phyloP scores from a whole-genome alignment of 2,329 filamentous ascomycete genomes.

The Rhinocladiella similis region DNA sequence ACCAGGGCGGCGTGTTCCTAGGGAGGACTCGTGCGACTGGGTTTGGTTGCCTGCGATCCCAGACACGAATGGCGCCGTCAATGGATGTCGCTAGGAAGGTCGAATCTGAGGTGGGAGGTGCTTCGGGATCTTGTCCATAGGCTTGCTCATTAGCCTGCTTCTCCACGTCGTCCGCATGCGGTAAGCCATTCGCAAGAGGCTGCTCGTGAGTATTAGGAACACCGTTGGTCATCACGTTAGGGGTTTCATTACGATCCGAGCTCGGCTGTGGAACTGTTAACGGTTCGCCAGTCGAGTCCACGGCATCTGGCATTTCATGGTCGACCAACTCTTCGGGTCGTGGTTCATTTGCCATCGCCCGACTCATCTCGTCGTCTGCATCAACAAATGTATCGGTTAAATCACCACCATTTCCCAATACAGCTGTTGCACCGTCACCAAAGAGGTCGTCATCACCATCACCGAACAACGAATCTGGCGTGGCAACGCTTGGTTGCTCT shows the following conservation, averaged over 20 bases:
- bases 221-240: conserved; percentile 22
- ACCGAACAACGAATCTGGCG: conserved; percentile 79
- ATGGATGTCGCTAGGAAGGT: conserved; percentile 78
- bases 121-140: conserved; percentile 51
- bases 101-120: conserved; percentile 60
- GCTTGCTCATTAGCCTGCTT: conserved; percentile 37
- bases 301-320: conserved; percentile 17
- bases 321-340: conserved; percentile 49
- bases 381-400: conserved; percentile 69
- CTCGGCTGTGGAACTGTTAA: conserved; percentile 4
- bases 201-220: conserved; percentile 27
- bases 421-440: conserved; percentile 70
- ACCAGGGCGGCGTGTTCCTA: conserved; percentile 84
- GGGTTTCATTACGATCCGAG: conserved; percentile 9
- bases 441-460: conserved; percentile 82
- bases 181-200: conserved; percentile 41
- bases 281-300: conserved; percentile 2
- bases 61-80: conserved; percentile 50
- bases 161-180: conserved; percentile 44
- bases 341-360: conserved; percentile 67
- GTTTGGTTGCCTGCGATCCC: conserved; percentile 63
- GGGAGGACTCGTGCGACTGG: conserved; percentile 79
- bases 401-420: conserved; percentile 46
- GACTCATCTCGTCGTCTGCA: conserved; percentile 79
- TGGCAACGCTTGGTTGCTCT: conserved; percentile 63